These are phyloP conservation scores for Myriangium duriaei DNA, from an alignment of 2,329 filamentous ascomycete species.

Conservation along the genomic window DNA sequence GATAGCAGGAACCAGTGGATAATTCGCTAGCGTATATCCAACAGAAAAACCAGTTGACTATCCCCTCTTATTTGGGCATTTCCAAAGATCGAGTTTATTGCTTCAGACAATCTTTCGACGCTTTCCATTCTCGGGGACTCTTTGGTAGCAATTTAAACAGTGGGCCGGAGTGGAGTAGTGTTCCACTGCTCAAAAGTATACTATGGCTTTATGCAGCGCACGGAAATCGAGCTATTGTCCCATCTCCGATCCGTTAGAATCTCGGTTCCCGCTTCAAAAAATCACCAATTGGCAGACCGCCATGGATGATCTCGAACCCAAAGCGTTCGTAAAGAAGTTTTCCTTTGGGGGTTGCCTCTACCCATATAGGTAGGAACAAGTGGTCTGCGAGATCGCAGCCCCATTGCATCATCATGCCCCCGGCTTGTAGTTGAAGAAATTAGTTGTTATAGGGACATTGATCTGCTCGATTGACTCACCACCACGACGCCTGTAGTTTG, in stretches of 20 bases:
- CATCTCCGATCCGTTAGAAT: background rate
- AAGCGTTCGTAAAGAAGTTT: constrained; percentile 17
- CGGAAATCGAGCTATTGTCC: background rate
- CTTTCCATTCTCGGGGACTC: too few species aligned
- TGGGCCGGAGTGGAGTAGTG: too few species aligned
- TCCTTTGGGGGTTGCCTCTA: constrained; percentile 18
- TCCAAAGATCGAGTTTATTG: too few species aligned
- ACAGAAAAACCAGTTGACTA: too few species aligned
- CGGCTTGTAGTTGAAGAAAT: constrained; percentile 15
- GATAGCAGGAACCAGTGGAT: too few species aligned
- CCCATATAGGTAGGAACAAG: constrained; percentile 20
- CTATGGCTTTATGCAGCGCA: too few species aligned
- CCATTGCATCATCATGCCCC: constrained; percentile 26
- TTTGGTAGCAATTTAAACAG: too few species aligned
- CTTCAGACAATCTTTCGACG: too few species aligned
- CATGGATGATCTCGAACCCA: constrained; percentile 15
- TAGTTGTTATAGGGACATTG: too few species aligned
- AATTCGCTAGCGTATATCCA: too few species aligned
- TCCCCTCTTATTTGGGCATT: too few species aligned
- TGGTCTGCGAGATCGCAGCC: constrained; percentile 24
- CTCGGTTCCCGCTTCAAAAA: background rate
- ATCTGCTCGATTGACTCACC: constrained; percentile 1
- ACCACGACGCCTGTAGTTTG: constrained; percentile 25
- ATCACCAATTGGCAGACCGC: background rate
- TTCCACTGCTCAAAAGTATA: too few species aligned